Conservation (phyloP, 2,329 filamentous ascomycete species). For the Cordyceps cicadae region DNA sequence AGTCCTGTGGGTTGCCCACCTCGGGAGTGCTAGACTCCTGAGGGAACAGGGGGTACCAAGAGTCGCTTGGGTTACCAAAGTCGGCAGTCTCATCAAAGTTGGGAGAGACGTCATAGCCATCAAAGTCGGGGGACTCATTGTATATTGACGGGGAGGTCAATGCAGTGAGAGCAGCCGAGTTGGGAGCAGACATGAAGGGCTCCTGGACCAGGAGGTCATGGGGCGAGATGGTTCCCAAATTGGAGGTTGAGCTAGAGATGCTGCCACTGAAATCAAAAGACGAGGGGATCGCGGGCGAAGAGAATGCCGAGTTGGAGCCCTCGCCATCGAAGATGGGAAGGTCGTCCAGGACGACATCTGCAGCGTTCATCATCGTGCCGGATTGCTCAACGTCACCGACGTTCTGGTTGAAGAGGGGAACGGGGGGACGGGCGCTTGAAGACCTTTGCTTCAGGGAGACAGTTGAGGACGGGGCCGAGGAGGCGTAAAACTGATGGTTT, state of each 20-base stretch:
- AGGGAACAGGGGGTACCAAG: conserved; percentile 71
- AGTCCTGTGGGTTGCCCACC: conserved; percentile 27
- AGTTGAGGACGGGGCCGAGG: conserved; percentile 55
- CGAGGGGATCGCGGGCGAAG: conserved; percentile 43
- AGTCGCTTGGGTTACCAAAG: conserved; percentile 39
- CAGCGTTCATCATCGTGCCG: conserved; percentile 37
- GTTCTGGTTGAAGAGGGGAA: conserved; percentile 61
- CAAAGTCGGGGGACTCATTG: conserved; percentile 68
- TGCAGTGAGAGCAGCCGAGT: conserved; percentile 73
- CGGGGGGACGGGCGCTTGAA: conserved; percentile 53
- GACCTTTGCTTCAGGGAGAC: conserved; percentile 48
- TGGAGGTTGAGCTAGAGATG: conserved; percentile 41
- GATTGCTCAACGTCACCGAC: conserved; percentile 42
- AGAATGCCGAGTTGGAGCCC: conserved; percentile 38
- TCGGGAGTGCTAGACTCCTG: conserved; percentile 29
- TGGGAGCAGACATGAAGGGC: conserved; percentile 65
- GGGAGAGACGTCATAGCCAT: conserved; percentile 70
- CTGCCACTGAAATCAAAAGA: conserved; percentile 44
- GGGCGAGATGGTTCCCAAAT: conserved; percentile 70
- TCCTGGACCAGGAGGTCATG: conserved; percentile 69
- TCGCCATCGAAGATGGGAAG: conserved; percentile 49
- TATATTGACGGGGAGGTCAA: conserved; percentile 77
- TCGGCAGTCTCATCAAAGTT: conserved; percentile 58
- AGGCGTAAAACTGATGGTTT: conserved; percentile 57
- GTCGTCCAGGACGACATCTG: conserved; percentile 51